phyloP scores from a whole-genome alignment of 345 rosid species.

The Linum tenue region DNA sequence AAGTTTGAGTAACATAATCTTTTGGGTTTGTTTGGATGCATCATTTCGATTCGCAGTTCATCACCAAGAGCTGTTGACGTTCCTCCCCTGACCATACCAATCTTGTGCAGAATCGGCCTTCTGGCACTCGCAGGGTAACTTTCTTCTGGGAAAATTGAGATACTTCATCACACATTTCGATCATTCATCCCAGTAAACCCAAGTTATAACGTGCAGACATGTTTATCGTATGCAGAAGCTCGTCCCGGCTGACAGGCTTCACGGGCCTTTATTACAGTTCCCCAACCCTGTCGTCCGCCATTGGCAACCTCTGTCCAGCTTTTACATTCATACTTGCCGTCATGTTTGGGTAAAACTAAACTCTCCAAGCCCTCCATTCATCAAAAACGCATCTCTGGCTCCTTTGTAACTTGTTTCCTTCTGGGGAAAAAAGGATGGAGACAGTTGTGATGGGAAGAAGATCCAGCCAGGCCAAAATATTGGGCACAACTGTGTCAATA shows the following conservation, averaged over 20 bases:
- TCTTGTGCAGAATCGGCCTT: conserved; percentile 18
- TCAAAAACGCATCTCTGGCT: no score
- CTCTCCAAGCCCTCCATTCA: background rate
- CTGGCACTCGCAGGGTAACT: conserved; percentile 25
- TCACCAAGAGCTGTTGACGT: background rate
- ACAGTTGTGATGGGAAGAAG: background rate
- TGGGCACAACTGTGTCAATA: conserved; percentile 1
- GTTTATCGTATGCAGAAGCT: conserved; percentile 14
- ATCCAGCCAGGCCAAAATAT: conserved; percentile 1
- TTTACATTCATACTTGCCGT: conserved; percentile 27
- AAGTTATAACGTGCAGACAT: no score
- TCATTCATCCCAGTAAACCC: no score
- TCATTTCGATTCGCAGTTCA: background rate
- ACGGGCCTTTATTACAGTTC: conserved; percentile 29
- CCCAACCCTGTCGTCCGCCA: conserved; percentile 43
- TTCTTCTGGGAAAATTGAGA: no score
- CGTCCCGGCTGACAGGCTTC: conserved; percentile 12
- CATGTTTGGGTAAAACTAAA: conserved; percentile 13
- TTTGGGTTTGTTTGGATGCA: no score
- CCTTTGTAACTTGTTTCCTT: background rate
- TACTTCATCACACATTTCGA: no score
- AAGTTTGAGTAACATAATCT: no score
- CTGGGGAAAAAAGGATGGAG: background rate
- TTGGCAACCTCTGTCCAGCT: conserved; percentile 37
- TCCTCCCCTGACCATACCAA: conserved; percentile 1